Base-by-base conservation (phyloP, 75 land plant genomes). In the Isoetes taiwanensis region DNA sequence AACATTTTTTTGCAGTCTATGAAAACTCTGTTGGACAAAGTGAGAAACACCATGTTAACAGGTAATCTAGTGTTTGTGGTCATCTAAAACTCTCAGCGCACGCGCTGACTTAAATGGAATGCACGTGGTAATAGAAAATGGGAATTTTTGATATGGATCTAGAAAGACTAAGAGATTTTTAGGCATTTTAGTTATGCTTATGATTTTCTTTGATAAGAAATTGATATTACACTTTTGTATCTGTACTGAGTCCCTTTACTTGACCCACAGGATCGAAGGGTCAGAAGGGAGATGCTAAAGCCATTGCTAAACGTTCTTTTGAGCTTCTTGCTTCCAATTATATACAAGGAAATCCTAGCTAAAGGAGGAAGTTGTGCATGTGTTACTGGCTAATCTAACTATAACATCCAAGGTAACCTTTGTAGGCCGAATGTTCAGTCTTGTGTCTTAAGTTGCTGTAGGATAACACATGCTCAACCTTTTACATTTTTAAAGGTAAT, bases 351-450 rank as follows among this genome's bases (percentile, higher is more conserved):
- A 42, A 68, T 4, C 58, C 33, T 12, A 54, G 72, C n/a, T 64
- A 34, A 39, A 35, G 23, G 66, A 66, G 27, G 64, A 58, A 46
- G 52, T 79, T 24, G 73, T 76, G 32, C 28, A 46, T 3, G 56
- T 76, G 46, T 61, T 74, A 2, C 72, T 78, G 35, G 75, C 76
- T 48, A 48, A 79, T 16, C 71, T 82, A 33, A 64, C 82, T 28
- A 48, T 72, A 35, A 59, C 58, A 19, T 74, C 77, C 3, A 79
- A 79, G 90, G 90, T 85, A n/a, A n/a, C n/a, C n/a, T n/a, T n/a
- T n/a, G n/a, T n/a, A n/a, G 8, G 42, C 20, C 30, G n/a, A 23
- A 53, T 30, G 26, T 11, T 34, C 30, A 30, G 0, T 41, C 16
- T 3, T 23, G 27, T 21, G 62, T 14, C 1, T 48, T 25, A 8